Evolutionary conservation across 306 rosid species (phyloP).

Genomic region (Citrullus amarus): DNA sequence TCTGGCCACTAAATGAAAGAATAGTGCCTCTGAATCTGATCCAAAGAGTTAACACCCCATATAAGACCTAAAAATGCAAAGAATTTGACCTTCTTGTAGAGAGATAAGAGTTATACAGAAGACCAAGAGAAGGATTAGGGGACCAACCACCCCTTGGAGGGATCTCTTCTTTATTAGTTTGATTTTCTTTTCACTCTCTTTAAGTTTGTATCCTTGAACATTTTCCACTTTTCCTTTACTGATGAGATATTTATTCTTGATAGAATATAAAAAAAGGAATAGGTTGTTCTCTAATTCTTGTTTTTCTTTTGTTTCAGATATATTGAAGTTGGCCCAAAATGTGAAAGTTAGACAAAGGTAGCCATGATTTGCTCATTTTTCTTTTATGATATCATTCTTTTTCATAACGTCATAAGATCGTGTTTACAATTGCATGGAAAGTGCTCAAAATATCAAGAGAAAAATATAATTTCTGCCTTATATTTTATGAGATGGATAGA

Average conservation of each 20-base stretch:
- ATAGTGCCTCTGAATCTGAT: background rate
- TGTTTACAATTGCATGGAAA: background rate
- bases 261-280: background rate
- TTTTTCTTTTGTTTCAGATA: conserved; percentile 40
- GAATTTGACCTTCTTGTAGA: background rate
- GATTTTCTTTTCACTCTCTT: background rate
- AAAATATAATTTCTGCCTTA: no score
- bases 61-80: background rate
- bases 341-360: conserved; percentile 98
- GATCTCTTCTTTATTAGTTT: background rate
- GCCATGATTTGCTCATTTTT: conserved; percentile 9
- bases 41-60: background rate
- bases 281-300: background rate
- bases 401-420: background rate
- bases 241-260: background rate
- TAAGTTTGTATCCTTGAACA: background rate
- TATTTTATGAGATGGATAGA: no score
- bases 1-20: background rate
- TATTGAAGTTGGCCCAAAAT: conserved; percentile 56
- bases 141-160: background rate
- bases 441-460: no score
- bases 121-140: background rate
- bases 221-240: background rate
- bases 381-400: background rate
- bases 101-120: background rate